Conservation (phyloP, 2,329 filamentous ascomycete genomes). For the Colletotrichum cordylinicola region DNA sequence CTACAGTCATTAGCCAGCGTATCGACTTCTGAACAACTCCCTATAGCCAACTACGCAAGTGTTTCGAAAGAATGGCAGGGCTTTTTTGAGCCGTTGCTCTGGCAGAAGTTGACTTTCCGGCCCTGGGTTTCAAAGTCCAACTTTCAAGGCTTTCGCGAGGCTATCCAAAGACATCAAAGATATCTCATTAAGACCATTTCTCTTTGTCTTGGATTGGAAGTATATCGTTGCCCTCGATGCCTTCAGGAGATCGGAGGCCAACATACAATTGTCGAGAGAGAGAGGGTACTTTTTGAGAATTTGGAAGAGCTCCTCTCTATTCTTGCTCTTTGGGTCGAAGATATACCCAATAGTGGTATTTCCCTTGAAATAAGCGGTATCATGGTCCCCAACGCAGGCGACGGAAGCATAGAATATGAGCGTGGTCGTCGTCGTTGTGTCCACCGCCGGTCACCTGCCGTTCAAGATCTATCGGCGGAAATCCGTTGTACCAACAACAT, state of each 20-base stretch:
- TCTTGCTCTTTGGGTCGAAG: background rate
- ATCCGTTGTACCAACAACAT: background rate
- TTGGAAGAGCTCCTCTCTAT: background rate
- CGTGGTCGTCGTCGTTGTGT: background rate
- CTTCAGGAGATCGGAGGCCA: background rate
- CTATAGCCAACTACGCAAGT: background rate
- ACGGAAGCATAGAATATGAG: background rate
- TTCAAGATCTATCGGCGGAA: background rate
- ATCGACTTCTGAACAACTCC: background rate
- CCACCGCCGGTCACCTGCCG: background rate
- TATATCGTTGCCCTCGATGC: background rate
- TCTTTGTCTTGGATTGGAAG: background rate
- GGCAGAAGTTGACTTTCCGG: background rate
- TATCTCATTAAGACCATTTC: background rate
- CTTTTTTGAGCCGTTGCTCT: background rate
- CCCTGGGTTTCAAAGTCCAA: background rate
- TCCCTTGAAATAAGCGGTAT: background rate
- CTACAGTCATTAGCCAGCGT: background rate
- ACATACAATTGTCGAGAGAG: background rate
- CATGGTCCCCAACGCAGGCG: background rate
- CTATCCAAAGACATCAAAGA: background rate
- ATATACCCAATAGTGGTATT: background rate
- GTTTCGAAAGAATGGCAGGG: conserved; percentile 3
- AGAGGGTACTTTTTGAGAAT: background rate
- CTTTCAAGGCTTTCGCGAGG: background rate